Evolutionary conservation across 805 yeast genomes (phyloP).

Genomic region (Zygotorulaspora danielsina): DNA sequence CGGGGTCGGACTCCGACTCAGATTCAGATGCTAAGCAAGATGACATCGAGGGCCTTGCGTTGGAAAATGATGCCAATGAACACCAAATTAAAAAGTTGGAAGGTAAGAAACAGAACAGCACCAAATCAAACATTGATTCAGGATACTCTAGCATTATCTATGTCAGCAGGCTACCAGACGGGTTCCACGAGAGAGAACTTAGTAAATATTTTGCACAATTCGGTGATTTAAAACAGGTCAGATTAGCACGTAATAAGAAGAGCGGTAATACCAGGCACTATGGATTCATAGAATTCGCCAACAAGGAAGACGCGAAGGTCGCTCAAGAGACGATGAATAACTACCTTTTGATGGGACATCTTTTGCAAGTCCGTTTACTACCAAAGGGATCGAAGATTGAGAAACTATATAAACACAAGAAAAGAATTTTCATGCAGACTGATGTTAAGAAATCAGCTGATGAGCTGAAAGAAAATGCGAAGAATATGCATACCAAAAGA

Average conservation of each 20-base stretch:
- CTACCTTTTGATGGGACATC: conserved; percentile 82
- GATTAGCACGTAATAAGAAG: conserved; percentile 82
- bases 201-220: conserved; percentile 82
- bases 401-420: conserved; percentile 36
- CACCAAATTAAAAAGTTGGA: conserved; percentile 33
- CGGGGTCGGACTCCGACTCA: conserved; percentile 25
- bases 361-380: conserved; percentile 58
- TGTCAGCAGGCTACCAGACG: conserved; percentile 89
- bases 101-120: conserved; percentile 19
- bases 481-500: conserved; percentile 35
- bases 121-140: conserved; percentile 25
- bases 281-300: conserved; percentile 81
- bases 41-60: conserved; percentile 33
- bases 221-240: conserved; percentile 74
- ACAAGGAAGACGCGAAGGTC: conserved; percentile 69
- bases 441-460: conserved; percentile 32
- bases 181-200: conserved; percentile 77
- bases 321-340: conserved; percentile 97
- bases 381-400: conserved; percentile 47
- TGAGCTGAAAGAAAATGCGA: conserved; percentile 33
- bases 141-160: conserved; percentile 66
- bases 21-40: conserved; percentile 31
- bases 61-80: conserved; percentile 32
- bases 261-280: conserved; percentile 89
- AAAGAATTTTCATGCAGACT: conserved; percentile 33